Base-by-base conservation (phyloP, 805 yeast genomes). In the Wickerhamiella cacticola region DNA sequence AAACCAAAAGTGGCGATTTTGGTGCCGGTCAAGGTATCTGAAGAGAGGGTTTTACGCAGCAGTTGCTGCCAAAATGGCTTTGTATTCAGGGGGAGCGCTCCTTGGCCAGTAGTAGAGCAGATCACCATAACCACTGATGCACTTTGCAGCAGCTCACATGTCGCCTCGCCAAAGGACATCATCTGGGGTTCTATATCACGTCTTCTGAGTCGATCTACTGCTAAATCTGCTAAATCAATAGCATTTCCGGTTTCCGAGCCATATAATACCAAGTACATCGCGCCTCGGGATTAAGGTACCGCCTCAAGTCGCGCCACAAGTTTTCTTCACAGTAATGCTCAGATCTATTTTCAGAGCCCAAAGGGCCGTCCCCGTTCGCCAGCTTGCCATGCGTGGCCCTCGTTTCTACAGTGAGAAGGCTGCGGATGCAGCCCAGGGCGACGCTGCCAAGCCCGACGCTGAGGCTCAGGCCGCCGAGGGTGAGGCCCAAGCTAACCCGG, bases 211-310 rank as follows among this genome's bases (percentile, higher is more conserved):
- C 70, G 68, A 48, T 73, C 68, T 15, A 77, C 71, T 21, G 88
- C 64, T 26, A 76, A 70, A 35, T 73, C 71, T 0, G 96, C 95
- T 58, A 76, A 80, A 56, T 89, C 96, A 57, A 82, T 83, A 1
- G 95, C 74, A 58, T 83, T 88, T 0, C 96, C 97, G 0, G 96
- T 84, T 59, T 88, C 97, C 1, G 95, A 80, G 0, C 96, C 96
- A 63, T 82, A 88, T 0, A 92, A 66, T 5, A 92, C 47, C 25
- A 41, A 26, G 3, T 31, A n/a, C 36, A 31, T 29, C 23, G 19
- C 29, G 19, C 49, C 40, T 46, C 12, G 25, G 25, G 19, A 6
- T 18, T 10, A 18, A n/a, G 12, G 18, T 5, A 35, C 6, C 40
- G 25, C 40, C 40, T 15, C 40, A 35, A n/a, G 18, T 35, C 3